Evolutionary conservation across 345 rosid genomes (phyloP).

Genomic region (Melastoma malabathricum): DNA sequence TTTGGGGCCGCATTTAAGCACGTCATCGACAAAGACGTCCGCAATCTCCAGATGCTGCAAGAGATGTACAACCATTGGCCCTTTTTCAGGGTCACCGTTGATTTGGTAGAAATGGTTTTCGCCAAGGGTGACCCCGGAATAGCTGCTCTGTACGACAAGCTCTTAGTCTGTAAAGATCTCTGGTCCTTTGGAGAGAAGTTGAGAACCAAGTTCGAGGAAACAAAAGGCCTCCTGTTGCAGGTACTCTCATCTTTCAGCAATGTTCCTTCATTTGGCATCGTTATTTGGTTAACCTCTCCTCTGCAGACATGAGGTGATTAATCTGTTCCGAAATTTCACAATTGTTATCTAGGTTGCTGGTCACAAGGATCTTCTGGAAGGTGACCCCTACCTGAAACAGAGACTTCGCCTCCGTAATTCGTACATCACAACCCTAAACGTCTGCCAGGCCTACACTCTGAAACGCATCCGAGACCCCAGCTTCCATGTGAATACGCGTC

Average conservation of each 20-base stretch:
- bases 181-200: constrained; percentile 65
- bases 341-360: constrained; percentile 57
- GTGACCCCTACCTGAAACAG: constrained; percentile 88
- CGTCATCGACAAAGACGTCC: constrained; percentile 49
- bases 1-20: constrained; percentile 82
- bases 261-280: no score
- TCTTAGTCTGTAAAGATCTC: constrained; percentile 73
- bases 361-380: constrained; percentile 93
- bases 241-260: constrained; percentile 19
- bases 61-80: constrained; percentile 93
- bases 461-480: constrained; percentile 76
- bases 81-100: constrained; percentile 88
- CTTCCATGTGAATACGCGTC: constrained; percentile 63
- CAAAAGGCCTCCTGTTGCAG: constrained; percentile 77
- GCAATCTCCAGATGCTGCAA: constrained; percentile 74
- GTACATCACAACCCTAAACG: constrained; percentile 91
- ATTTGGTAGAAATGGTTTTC: constrained; percentile 96
- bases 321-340: no score
- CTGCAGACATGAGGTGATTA: no score
- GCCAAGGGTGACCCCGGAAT: constrained; percentile 97
- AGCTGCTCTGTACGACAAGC: constrained; percentile 72
- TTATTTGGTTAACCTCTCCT: no score
- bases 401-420: constrained; percentile 91
- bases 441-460: constrained; percentile 89
- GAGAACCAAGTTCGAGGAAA: constrained; percentile 64